Evolutionary conservation across 495 filamentous ascomycete species (phyloP), one percentile per base, ranked within the genome.

Genomic region (Neurospora sp.): DNA sequence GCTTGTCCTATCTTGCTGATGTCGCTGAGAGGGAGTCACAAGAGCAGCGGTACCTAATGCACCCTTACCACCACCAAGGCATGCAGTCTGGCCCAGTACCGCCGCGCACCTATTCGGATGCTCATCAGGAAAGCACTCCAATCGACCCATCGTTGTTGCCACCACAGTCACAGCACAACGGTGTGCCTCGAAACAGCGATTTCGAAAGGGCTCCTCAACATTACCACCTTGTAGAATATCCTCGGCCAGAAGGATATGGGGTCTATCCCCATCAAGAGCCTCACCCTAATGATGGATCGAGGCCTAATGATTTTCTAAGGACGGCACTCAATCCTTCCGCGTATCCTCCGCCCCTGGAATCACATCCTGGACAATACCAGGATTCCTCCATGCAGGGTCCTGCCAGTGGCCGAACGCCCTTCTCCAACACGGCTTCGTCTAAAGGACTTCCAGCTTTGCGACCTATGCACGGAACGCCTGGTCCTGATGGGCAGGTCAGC

Each of bases 371-470:
- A 40, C 37, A 48, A 31, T 40, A 16, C 69, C 59, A 27, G 41
- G 72, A 39, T 72, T 61, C 31, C 53, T 70, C 38, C n/a, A 61
- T 61, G 53, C 68, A 45, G 35, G 59, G 53, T 35, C 20, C 59
- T n/a, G 38, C 48, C 37, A 38, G 40, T 37, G 72, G 70, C 37
- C 75, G 78, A 9, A 78, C 77, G 3, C 77, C 79, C 3, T 79
- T 79, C 35, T 75, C 76, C n/a, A 78, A 73, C 70, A 68, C 72
- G 2, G 73, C 45, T 1, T 38, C 74, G 20, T 53, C 72, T 68
- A 80, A 79, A 40, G 75, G 77, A 31, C 79, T 85, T 35, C 83
- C 83, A 0, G 83, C 83, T 0, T 68, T 85, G n/a, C 81, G 83
- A n/a, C 83, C 83, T 18, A 77, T 82, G 65, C 78, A 81, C 10